Evolutionary conservation across 2,329 filamentous ascomycete genomes (phyloP).

Genomic region (Fusarium citri): DNA sequence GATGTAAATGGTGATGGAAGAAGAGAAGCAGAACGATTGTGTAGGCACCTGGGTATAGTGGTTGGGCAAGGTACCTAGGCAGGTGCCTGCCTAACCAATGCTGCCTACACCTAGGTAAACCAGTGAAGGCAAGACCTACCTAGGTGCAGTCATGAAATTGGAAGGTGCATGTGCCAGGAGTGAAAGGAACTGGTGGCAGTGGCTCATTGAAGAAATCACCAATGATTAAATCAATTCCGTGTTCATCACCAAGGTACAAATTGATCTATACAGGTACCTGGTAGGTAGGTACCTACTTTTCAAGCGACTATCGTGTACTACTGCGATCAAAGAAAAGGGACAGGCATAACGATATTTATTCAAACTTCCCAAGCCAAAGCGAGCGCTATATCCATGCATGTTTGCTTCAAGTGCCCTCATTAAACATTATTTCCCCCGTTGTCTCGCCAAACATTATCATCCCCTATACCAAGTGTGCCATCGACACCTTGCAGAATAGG

Average conservation of each 20-base stretch:
- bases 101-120: not conserved
- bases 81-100: not conserved
- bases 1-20: not conserved
- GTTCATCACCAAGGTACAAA: not conserved
- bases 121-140: not conserved
- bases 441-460: conserved; percentile 55
- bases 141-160: not conserved
- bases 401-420: conserved; percentile 9
- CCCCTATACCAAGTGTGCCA: conserved; percentile 54
- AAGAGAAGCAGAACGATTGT: not conserved
- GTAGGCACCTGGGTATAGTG: not conserved
- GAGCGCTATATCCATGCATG: conserved; percentile 25
- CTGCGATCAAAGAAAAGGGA: not conserved
- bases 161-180: not conserved
- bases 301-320: conserved; percentile 1
- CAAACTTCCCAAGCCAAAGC: conserved; percentile 10
- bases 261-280: not conserved
- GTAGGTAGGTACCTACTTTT: not conserved
- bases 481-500: conserved; percentile 52
- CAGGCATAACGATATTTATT: not conserved
- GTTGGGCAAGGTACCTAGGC: not conserved
- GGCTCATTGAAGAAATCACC: not conserved
- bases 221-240: not conserved
- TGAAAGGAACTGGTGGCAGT: not conserved
- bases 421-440: conserved; percentile 40